A percentile compares a stretch with the other conserved stretches of the same genome.
These are phyloP conservation scores for Porpolomopsis calyptriformis DNA, from an alignment of 768 basidiomycete genomes.

Conservation along the genomic window DNA sequence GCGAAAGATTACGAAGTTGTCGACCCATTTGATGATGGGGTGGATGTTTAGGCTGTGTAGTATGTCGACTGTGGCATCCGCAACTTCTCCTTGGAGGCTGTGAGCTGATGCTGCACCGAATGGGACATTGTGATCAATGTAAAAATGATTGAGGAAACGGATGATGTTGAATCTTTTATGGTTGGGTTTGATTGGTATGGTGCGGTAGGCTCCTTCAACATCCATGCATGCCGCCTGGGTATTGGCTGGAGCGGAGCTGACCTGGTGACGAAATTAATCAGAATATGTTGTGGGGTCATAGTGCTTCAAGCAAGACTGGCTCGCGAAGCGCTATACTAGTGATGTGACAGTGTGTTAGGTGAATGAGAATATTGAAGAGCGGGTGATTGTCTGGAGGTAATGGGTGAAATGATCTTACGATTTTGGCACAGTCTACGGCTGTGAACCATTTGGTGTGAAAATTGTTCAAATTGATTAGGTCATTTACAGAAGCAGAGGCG, in stretches of 20 bases:
- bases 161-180: slow-evolving; percentile 17
- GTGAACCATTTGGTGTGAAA: slow-evolving; percentile 17
- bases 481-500: slow-evolving; percentile 13
- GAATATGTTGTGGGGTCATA: no score
- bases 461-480: slow-evolving; percentile 14
- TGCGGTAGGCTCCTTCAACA: slow-evolving; percentile 20
- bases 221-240: slow-evolving; percentile 22
- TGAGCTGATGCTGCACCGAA: slow-evolving; percentile 18
- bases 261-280: no score
- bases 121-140: slow-evolving; percentile 14
- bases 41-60: slow-evolving; percentile 12
- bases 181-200: slow-evolving; percentile 17
- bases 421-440: slow-evolving; percentile 10
- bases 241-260: slow-evolving; percentile 19
- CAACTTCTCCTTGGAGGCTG: slow-evolving; percentile 19
- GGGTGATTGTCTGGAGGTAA: no score
- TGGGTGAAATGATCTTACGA: no score
- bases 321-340: no score
- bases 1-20: slow-evolving; percentile 19
- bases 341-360: not conserved
- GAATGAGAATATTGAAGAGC: slow-evolving; percentile 1
- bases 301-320: no score
- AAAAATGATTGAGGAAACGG: slow-evolving; percentile 11
- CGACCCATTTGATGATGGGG: slow-evolving; percentile 20
- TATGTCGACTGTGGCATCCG: slow-evolving; percentile 17